Base-by-base conservation (phyloP, 2,329 filamentous ascomycete species). In the Calonectria henricotiae region DNA sequence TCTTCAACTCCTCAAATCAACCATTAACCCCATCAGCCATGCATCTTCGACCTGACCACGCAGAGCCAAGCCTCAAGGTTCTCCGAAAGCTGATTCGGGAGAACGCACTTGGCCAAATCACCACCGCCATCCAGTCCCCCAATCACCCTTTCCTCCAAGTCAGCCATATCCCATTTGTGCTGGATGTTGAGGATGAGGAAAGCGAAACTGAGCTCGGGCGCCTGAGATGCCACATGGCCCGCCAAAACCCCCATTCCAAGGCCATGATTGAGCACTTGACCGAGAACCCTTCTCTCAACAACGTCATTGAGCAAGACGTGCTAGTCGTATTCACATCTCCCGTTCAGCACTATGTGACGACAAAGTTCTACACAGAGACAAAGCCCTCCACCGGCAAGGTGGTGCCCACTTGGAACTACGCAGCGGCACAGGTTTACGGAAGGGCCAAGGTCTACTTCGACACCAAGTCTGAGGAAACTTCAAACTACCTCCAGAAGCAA, bases 381-480 rank as follows among this genome's bases (percentile, higher is more conserved):
- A 93, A 93, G 77, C 91, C 90, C 0, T 78, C 76, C 0, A 90
- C 87, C 0, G 91, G 86, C 12, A 93, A 93, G 74, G 91, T 92
- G 0, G 91, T 92, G 5, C 90, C 90, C 0, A 93, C 91, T 0
- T 93, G 91, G 91, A 90, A 93, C 79, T 93, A 93, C 74, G 84
- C 89, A 0, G 90, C 91, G 0, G 90, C 86, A 0, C 89, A 93
- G 79, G 89, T 84, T 0, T 92, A 92, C 73, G 91, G 91, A 1
- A 85, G 79, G 1, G 87, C 88, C 1, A 87, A 71, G 0, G 80
- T 92, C 4, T 89, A 86, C 72, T 86, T 82, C 67, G 87, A 92
- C 67, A 75, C 85, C 6, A 83, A 84, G 54, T 78, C 84, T 0
- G 75, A 81, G 0, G 83, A 85, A 25, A 88, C 89, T 0, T 76